Conservation (phyloP, 1,284 basidiomycete species). For the Trichosporon sp. region DNA sequence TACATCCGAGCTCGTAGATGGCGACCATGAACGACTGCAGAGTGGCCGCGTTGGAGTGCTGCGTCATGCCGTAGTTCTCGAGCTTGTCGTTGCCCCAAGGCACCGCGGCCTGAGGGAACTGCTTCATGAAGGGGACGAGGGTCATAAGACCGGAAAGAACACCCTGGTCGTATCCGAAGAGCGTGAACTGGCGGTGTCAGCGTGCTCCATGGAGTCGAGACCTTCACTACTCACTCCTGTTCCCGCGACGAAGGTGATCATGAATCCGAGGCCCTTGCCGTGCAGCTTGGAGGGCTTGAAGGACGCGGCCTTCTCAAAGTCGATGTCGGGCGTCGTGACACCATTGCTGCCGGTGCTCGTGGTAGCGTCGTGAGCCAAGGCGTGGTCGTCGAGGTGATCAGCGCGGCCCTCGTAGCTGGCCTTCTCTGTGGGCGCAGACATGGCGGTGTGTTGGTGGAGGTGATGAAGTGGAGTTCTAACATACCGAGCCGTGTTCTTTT, state of each 20-base stretch:
- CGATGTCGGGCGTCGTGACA: not conserved
- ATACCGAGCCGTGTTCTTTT: not conserved
- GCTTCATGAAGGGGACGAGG: slow-evolving; percentile 24
- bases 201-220: no score
- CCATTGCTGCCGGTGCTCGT: not conserved
- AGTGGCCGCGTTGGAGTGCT: slow-evolving; percentile 19
- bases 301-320: slow-evolving; percentile 4
- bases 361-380: not conserved
- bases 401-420: not conserved
- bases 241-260: slow-evolving; percentile 18
- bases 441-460: not conserved
- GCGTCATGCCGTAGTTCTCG: not conserved
- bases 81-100: slow-evolving; percentile 1
- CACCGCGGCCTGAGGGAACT: slow-evolving; percentile 23
- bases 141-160: slow-evolving; percentile 47
- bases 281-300: slow-evolving; percentile 7
- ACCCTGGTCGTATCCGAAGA: slow-evolving; percentile 34
- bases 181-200: slow-evolving; percentile 2
- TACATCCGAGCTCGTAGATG: slow-evolving; percentile 47
- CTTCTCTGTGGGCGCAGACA: not conserved
- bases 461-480: not conserved
- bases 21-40: slow-evolving; percentile 44
- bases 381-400: not conserved
- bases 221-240: slow-evolving; percentile 7
- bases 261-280: slow-evolving; percentile 9